These are phyloP conservation scores for Cryptococcus sp. DNA, from an alignment of 1,284 basidiomycete genomes.

Conservation along the genomic window DNA sequence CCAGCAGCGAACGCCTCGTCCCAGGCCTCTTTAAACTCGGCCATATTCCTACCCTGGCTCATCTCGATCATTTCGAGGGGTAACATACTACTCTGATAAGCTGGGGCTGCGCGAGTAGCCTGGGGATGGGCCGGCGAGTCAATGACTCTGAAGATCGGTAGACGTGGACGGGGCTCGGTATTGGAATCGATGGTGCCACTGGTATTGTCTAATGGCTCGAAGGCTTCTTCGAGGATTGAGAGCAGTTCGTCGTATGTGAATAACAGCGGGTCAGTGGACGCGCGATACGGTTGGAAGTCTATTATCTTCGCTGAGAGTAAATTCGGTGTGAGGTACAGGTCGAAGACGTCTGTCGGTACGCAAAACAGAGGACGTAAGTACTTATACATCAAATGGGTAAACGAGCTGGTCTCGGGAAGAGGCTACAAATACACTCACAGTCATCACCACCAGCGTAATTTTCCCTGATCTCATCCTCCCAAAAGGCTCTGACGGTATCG, in stretches of 20 bases:
- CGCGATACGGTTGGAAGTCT: constrained; percentile 87
- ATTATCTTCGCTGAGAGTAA: constrained; percentile 73
- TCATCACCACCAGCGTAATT: constrained; percentile 65
- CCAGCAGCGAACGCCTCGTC: constrained; percentile 38
- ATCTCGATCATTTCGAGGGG: constrained; percentile 82
- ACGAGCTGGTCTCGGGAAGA: too few species aligned
- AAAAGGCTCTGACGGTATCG: constrained; percentile 64
- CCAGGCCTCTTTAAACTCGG: constrained; percentile 63
- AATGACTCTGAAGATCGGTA: constrained; percentile 68
- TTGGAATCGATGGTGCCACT: background rate
- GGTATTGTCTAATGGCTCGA: constrained; percentile 18
- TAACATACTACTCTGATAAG: constrained; percentile 86
- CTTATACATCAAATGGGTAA: too few species aligned
- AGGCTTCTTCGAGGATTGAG: constrained; percentile 46
- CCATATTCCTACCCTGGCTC: constrained; percentile 70
- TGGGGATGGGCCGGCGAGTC: constrained; percentile 70
- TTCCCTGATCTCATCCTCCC: constrained; percentile 65
- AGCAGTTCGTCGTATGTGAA: constrained; percentile 81
- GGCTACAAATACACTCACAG: constrained; percentile 60
- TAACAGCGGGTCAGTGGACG: constrained; percentile 80
- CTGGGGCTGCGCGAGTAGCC: constrained; percentile 67
- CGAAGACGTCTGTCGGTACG: constrained; percentile 68
- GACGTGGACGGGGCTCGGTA: constrained; percentile 12
- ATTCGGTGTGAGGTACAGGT: constrained; percentile 81
- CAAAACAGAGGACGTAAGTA: background rate